Percentiles rank a stretch among this genome's conserved stretches.
These are phyloP conservation scores for Trichoderma aggressivum DNA, from an alignment of 2,329 filamentous ascomycete species.

Conservation along the genomic window DNA sequence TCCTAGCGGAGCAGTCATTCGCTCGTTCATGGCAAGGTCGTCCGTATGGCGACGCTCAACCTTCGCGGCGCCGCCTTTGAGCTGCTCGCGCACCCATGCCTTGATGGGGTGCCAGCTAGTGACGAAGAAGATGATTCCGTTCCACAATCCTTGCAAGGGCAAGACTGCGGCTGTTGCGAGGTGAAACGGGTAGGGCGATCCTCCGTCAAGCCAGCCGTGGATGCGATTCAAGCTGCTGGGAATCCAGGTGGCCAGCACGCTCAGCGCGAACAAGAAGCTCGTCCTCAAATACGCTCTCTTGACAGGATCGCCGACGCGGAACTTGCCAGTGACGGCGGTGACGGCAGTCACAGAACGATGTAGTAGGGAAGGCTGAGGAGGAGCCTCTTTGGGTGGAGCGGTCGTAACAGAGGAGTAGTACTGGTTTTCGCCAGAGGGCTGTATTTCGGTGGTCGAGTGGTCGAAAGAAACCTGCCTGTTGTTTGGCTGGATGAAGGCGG, in stretches of 20 bases:
- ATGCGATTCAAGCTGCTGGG: conserved; percentile 71
- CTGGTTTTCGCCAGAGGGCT: conserved; percentile 27
- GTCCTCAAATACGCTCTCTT: conserved; percentile 60
- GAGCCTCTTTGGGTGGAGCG: conserved; percentile 11
- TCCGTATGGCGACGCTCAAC: conserved; percentile 2
- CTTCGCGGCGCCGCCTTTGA: not conserved
- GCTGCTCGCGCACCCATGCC: conserved; percentile 17
- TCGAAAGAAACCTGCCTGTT: conserved; percentile 27
- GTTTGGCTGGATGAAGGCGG: conserved; percentile 19
- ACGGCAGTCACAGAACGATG: conserved; percentile 22
- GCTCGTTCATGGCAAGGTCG: conserved; percentile 10
- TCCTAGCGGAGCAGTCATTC: conserved; percentile 4
- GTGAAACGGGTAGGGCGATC: conserved; percentile 61
- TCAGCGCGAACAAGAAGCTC: conserved; percentile 59
- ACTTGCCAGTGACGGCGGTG: conserved; percentile 35
- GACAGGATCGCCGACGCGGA: conserved; percentile 48
- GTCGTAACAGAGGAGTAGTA: conserved; percentile 37
- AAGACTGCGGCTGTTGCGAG: conserved; percentile 68
- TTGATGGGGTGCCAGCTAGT: conserved; percentile 49
- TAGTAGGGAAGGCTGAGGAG: conserved; percentile 12
- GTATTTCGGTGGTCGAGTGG: conserved; percentile 1
- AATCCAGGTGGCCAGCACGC: conserved; percentile 60
- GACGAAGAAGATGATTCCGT: conserved; percentile 70
- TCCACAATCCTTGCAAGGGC: conserved; percentile 78
- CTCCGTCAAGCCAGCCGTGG: conserved; percentile 57